Conservation (phyloP, 139 green algal species). For the Dunaliella sp. region DNA sequence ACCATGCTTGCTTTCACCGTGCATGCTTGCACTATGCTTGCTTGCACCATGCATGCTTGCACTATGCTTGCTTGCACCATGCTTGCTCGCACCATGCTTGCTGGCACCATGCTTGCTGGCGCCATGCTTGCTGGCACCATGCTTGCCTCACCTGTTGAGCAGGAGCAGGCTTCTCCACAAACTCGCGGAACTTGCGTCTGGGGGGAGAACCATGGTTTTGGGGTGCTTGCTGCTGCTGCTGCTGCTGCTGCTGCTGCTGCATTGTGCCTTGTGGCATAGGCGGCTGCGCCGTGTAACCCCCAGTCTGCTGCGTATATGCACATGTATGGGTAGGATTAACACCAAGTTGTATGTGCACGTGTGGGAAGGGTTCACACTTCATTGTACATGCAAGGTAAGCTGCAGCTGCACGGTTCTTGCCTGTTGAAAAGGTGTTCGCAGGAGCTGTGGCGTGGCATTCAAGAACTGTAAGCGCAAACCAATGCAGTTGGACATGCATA, state of each 20-base stretch:
- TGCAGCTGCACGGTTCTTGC: background rate
- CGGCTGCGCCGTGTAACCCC: background rate
- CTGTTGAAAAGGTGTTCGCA: background rate
- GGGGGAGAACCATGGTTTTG: background rate
- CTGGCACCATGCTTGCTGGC: too few species aligned
- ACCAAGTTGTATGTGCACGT: background rate
- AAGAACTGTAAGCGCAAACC: background rate
- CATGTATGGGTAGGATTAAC: background rate
- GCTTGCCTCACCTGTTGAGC: background rate
- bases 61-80: too few species aligned
- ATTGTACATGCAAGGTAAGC: background rate
- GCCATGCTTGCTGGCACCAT: too few species aligned
- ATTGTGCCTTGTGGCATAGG: background rate
- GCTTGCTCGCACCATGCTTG: too few species aligned
- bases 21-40: too few species aligned
- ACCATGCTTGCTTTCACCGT: too few species aligned
- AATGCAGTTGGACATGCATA: too few species aligned
- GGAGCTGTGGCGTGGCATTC: background rate
- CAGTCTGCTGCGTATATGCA: background rate
- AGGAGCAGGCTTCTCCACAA: constrained; percentile 9
- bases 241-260: background rate
- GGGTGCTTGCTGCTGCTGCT: background rate
- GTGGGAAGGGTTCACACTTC: background rate
- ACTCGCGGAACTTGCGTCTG: background rate
- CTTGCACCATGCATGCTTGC: too few species aligned